Conservation (phyloP, 78 protist genomes). For the Pelomyxa schiedti region DNA sequence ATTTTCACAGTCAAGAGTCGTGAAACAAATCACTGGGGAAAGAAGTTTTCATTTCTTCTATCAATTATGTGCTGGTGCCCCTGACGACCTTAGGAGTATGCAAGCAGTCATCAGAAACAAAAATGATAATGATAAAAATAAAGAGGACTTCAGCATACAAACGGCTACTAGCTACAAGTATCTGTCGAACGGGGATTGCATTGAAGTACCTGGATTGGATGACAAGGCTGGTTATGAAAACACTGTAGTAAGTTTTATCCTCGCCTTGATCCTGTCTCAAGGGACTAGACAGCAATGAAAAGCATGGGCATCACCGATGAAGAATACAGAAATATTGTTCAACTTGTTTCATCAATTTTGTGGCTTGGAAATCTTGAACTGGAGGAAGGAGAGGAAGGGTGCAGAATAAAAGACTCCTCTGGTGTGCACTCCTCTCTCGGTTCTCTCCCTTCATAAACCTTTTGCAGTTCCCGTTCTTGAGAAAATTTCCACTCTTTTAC, state of each 20-base stretch:
- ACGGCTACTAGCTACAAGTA: slow-evolving; percentile 42
- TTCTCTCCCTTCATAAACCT: too few relatives aligned
- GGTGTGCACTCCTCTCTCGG: too few relatives aligned
- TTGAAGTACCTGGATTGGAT: slow-evolving; percentile 67
- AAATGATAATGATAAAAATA: neutral
- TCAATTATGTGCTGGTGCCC: slow-evolving; percentile 46
- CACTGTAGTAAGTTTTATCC: too few relatives aligned
- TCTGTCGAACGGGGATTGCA: slow-evolving; percentile 27
- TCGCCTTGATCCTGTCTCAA: too few relatives aligned
- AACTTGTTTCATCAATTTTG: slow-evolving; percentile 72
- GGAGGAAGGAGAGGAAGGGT: too few relatives aligned
- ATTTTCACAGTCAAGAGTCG: slow-evolving; percentile 30
- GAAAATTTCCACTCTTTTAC: too few relatives aligned
- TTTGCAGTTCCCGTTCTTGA: too few relatives aligned
- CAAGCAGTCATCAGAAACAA: neutral
- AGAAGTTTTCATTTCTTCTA: slow-evolving; percentile 51
- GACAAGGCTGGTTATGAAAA: neutral
- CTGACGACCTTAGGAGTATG: slow-evolving; percentile 12
- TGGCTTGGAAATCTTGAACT: slow-evolving; percentile 76
- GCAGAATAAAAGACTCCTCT: too few relatives aligned
- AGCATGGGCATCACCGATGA: slow-evolving; percentile 47
- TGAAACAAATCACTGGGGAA: slow-evolving; percentile 29
- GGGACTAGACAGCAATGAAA: slow-evolving; percentile 60
- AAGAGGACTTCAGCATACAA: slow-evolving; percentile 35
- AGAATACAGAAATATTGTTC: slow-evolving; percentile 39